phyloP scores from a whole-genome alignment of 345 rosid genomes.

The Eucalyptus sideroxylon region DNA sequence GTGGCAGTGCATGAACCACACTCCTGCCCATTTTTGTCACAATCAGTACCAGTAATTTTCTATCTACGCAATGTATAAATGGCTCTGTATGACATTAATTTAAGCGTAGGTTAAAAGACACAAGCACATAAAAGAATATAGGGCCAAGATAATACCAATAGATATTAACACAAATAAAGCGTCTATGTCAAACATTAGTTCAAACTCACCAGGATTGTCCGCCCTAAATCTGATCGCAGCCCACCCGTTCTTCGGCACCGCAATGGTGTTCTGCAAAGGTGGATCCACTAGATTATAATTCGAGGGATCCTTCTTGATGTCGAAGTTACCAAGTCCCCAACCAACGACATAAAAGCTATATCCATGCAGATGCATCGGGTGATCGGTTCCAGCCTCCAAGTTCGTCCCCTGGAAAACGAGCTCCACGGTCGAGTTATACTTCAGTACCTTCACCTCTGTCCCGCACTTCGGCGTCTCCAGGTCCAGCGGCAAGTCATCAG shows the following conservation, averaged over 20 bases:
- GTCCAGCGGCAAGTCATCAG: neutral
- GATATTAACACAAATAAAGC: neutral
- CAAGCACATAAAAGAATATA: neutral
- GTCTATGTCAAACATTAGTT: neutral
- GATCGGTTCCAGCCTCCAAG: conserved; percentile 2
- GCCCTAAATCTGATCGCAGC: conserved; percentile 13
- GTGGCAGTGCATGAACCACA: conserved; percentile 34
- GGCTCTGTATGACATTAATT: neutral
- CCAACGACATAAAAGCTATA: conserved; percentile 14
- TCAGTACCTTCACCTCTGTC: conserved; percentile 2
- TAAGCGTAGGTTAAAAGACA: neutral
- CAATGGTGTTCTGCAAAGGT: conserved; percentile 6
- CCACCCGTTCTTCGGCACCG: conserved; percentile 23
- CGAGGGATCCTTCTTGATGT: neutral
- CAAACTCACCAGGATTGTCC: conserved; percentile 10
- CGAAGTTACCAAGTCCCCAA: conserved; percentile 6
- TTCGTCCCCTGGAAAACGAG: conserved; percentile 18
- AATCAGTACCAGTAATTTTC: neutral
- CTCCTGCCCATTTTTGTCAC: neutral
- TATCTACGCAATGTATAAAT: neutral
- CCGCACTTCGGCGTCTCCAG: neutral
- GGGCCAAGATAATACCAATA: neutral
- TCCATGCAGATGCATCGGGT: conserved; percentile 22
- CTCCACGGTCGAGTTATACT: conserved; percentile 4
- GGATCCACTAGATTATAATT: conserved; percentile 14